Evolutionary conservation across 805 yeast genomes (phyloP).

Genomic region (Kuraishia piskuri): DNA sequence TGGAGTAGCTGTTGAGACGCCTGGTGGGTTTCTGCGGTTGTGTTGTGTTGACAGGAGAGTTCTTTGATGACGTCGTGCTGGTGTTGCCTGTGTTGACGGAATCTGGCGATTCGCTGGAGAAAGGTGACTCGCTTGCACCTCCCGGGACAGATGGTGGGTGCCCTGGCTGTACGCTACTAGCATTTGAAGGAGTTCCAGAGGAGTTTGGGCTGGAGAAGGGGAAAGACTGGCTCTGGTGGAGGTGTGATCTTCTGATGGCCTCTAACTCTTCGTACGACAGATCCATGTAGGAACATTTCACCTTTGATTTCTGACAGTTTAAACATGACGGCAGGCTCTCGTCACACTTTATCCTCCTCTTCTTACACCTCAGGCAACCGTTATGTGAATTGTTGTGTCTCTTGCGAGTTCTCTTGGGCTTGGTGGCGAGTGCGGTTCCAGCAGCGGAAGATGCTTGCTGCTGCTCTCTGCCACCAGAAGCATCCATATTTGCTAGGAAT

Average conservation of each 20-base stretch:
- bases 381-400: constrained; percentile 61
- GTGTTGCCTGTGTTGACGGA: neutral
- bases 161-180: neutral
- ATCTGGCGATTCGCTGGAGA: neutral
- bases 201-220: neutral
- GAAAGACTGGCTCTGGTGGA: neutral
- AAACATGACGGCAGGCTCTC: constrained; percentile 51
- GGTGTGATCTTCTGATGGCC: constrained; percentile 3
- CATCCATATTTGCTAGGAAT: neutral
- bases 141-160: neutral
- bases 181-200: neutral
- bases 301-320: constrained; percentile 41
- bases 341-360: constrained; percentile 57
- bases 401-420: constrained; percentile 25
- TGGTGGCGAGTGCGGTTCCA: neutral
- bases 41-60: neutral
- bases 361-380: constrained; percentile 68
- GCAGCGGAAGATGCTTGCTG: no score
- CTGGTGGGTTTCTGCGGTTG: neutral
- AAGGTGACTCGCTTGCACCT: neutral
- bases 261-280: constrained; percentile 5
- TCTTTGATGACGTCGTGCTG: neutral
- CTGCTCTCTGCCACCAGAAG: neutral
- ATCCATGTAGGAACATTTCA: constrained; percentile 37
- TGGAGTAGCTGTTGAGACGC: neutral